Evolutionary conservation across 768 basidiomycete genomes (phyloP), one percentile per base, ranked within the genome.

Genomic region (Suillus decipiens): DNA sequence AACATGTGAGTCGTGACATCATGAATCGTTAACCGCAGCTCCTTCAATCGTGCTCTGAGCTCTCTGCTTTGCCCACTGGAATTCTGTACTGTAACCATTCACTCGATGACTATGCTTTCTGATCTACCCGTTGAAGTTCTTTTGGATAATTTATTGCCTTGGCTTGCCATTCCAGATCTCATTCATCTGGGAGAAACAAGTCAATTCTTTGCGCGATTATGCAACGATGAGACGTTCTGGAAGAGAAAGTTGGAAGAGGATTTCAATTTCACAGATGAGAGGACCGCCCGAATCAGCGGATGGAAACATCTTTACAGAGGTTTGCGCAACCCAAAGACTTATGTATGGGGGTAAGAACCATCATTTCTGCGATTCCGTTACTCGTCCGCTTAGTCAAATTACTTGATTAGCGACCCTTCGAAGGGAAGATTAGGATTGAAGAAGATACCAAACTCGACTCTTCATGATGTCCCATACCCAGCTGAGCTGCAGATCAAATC

Each of bases 281-380:
- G 82, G 47, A 93, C 89, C 0, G 93, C 93, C 15, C 80, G 94
- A 22, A 85, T 82, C 14, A 86, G 76, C 50, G 93, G 93, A 15
- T 96, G 89, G 87, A 90, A 89, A 74, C 82, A 86, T 67, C 85
- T 96, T 43, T 96, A 95, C 77, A 81, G 79, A 54, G 86, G 90
- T 7, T 76, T 96, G 28, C 84, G 76, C 60, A 81, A 81, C 63
- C 90, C 80, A 3, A 76, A 73, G 41, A 69, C 82, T 10, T 84
- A 76, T 62, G 81, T 84, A 73, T 79, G 87, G 85, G 87, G 91
- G 91, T 92, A 69, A 67, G 80, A 68, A 17, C 64, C 50, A 37
- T 45, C 9, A 34, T 3, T 62, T 28, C 15, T 31, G 50, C 17
- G 17, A 51, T 31, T 2, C 53, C 22, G 53, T 22, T 24, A 54